Conservation (phyloP, 495 filamentous ascomycete genomes). For the Podospora australis region DNA sequence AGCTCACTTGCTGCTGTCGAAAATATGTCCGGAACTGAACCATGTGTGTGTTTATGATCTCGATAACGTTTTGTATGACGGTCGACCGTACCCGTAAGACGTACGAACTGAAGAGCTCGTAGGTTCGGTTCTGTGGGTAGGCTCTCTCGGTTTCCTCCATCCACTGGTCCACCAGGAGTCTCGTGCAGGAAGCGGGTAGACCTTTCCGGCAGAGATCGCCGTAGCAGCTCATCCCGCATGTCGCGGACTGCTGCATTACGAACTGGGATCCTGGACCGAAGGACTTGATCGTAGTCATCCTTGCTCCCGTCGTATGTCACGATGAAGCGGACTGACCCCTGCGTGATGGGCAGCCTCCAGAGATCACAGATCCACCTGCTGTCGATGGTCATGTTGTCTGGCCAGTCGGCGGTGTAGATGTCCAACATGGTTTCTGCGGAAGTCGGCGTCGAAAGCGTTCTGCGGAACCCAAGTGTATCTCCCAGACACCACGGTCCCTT, state of each 20-base stretch:
- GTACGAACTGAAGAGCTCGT: conserved; percentile 17
- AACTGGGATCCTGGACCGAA: neutral
- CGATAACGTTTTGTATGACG: neutral
- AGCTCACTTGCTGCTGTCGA: neutral
- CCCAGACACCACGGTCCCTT: neutral
- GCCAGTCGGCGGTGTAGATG: conserved; percentile 3
- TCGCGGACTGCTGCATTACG: neutral
- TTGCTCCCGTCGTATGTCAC: conserved; percentile 1
- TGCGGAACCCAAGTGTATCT: neutral
- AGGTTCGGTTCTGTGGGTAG: conserved; percentile 12
- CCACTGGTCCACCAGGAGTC: conserved; percentile 27
- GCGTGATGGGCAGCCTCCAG: neutral
- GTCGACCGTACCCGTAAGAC: neutral
- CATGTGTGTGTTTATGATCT: neutral
- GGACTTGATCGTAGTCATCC: neutral
- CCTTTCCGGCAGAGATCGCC: conserved; percentile 14
- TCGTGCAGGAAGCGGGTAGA: conserved; percentile 27
- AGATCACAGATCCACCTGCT: conserved; percentile 26
- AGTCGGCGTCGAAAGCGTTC: neutral
- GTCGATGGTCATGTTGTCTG: conserved; percentile 20
- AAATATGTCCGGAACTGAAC: neutral
- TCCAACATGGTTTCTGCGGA: neutral
- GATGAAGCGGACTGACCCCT: neutral
- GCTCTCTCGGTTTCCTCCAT: conserved; percentile 20
- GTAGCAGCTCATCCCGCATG: conserved; percentile 13